Evolutionary conservation across 257 asterid genomes (phyloP).

Genomic region (Salvia splendens): DNA sequence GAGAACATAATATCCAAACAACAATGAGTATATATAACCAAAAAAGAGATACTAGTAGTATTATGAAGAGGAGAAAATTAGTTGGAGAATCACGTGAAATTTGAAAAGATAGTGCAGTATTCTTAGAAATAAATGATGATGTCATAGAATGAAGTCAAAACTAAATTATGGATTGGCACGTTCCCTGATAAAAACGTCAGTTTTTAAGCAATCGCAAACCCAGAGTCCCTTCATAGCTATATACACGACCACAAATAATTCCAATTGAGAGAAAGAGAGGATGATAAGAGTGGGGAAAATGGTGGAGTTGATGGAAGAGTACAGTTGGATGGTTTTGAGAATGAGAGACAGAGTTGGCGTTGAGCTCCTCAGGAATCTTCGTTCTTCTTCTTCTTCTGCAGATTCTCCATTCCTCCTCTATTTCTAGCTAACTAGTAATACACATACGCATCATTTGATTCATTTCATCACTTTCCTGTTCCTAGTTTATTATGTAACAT

Average conservation of each 20-base stretch:
- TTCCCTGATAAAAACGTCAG: not conserved
- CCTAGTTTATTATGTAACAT: too few species aligned
- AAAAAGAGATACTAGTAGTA: too few species aligned
- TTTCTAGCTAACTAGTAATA: conserved; percentile 5
- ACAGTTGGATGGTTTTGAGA: conserved; percentile 53
- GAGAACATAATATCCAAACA: too few species aligned
- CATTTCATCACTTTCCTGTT: too few species aligned
- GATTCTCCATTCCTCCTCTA: conserved; percentile 29
- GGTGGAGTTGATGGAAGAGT: conserved; percentile 69
- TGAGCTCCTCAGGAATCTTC: conserved; percentile 16
- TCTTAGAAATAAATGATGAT: conserved; percentile 18
- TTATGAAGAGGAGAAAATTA: not conserved
- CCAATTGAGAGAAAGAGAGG: not conserved
- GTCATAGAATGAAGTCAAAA: conserved; percentile 24
- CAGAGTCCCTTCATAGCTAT: too few species aligned
- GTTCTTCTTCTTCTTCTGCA: conserved; percentile 16
- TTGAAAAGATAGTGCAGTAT: not conserved
- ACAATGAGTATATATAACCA: too few species aligned
- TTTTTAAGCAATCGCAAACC: not conserved
- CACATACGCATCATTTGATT: too few species aligned
- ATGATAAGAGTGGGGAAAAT: conserved; percentile 72
- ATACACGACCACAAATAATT: not conserved
- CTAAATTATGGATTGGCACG: not conserved
- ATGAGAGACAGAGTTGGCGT: conserved; percentile 47
- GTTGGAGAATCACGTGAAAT: not conserved